These are phyloP conservation scores for Dichomitus squalens DNA, from an alignment of 1,284 basidiomycete genomes.

Conservation along the genomic window DNA sequence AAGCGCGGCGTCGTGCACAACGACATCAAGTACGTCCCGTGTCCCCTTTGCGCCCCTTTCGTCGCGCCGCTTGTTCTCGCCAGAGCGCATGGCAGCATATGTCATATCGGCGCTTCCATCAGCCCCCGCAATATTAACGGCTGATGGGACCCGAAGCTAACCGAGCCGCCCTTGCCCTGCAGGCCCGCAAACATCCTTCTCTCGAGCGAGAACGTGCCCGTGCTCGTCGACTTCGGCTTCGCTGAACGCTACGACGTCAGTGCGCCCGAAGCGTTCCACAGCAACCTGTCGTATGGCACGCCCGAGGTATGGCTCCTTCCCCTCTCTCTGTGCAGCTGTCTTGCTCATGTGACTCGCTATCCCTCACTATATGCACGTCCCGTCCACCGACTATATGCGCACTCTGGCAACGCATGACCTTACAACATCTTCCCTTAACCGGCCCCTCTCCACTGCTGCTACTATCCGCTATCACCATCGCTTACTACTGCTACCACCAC, in stretches of 20 bases:
- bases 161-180: background rate
- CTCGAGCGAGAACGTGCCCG: conserved; percentile 71
- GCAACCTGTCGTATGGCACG: conserved; percentile 85
- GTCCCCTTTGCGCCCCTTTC: background rate
- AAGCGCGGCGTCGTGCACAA: conserved; percentile 89
- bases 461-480: background rate
- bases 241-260: conserved; percentile 76
- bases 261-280: conserved; percentile 72
- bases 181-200: conserved; percentile 90
- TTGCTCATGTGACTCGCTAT: background rate
- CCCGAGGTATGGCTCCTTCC: conserved; percentile 64
- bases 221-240: conserved; percentile 92
- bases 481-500: background rate
- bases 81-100: background rate
- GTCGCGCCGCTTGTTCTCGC: background rate
- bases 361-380: background rate
- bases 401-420: background rate
- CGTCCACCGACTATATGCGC: conserved; percentile 7
- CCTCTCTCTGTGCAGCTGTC: background rate
- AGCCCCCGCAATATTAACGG: background rate
- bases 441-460: too few relatives aligned
- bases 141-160: background rate
- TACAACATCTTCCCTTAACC: background rate
- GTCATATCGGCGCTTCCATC: background rate
- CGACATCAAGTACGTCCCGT: conserved; percentile 81